These are phyloP conservation scores for Cyclotella kingstonii DNA, from an alignment of 108 stramenopile species.

Conservation along the genomic window DNA sequence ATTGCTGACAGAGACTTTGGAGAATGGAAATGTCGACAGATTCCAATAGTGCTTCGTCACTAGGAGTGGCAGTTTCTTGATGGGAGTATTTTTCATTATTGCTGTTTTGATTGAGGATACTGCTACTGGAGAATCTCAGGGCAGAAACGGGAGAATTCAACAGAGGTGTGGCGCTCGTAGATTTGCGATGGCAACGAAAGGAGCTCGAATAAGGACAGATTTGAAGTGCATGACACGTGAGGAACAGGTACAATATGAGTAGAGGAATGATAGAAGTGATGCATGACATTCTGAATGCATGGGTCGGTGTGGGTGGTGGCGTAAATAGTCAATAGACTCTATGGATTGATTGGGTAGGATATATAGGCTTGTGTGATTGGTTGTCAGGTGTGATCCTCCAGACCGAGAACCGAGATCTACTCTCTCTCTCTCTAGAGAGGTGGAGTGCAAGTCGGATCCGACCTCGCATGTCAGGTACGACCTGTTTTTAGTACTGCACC, in stretches of 20 bases:
- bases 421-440: too few species aligned
- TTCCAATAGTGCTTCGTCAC: constrained; percentile 56
- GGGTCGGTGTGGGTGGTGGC: background rate
- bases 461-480: too few species aligned
- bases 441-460: too few species aligned
- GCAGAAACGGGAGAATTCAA: background rate
- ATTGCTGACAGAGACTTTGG: constrained; percentile 59
- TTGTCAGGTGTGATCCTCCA: too few species aligned
- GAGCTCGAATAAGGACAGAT: too few species aligned
- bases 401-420: too few species aligned
- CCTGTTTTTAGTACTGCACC: too few species aligned
- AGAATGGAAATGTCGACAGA: constrained; percentile 53
- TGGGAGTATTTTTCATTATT: background rate
- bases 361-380: too few species aligned
- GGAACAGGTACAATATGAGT: background rate
- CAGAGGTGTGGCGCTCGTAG: background rate
- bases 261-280: too few species aligned
- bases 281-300: background rate
- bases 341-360: background rate
- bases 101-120: background rate
- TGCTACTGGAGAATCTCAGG: background rate
- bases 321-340: background rate
- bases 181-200: background rate
- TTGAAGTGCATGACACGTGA: background rate
- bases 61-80: background rate